phyloP scores from a whole-genome alignment of 2,329 filamentous ascomycete genomes.

The Pestalotiopsis sp. region DNA sequence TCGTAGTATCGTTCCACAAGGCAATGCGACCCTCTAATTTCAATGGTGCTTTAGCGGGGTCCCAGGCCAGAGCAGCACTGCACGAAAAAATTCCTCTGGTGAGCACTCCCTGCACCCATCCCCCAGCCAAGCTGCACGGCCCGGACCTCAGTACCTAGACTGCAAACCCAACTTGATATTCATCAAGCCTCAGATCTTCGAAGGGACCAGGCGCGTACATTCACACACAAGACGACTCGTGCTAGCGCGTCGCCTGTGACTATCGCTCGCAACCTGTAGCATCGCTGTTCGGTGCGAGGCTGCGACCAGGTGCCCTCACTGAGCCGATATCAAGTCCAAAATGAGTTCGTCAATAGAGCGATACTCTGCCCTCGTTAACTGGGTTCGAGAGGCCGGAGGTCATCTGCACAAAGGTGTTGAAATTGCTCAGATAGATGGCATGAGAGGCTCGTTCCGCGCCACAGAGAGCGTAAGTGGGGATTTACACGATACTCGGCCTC shows the following conservation, averaged over 20 bases:
- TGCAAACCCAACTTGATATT: not conserved
- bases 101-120: not conserved
- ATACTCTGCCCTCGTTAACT: conserved; percentile 43
- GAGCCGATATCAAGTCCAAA: too few species aligned
- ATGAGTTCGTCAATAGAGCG: conserved; percentile 25
- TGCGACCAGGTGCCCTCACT: not conserved
- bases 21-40: not conserved
- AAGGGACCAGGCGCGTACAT: not conserved
- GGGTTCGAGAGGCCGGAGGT: conserved; percentile 50
- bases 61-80: not conserved
- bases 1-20: not conserved
- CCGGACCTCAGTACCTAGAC: not conserved
- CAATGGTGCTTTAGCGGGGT: not conserved
- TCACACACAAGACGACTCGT: not conserved
- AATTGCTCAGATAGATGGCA: conserved; percentile 51
- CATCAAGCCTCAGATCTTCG: not conserved
- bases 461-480: conserved; percentile 23
- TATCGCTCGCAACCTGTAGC: not conserved
- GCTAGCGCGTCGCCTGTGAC: not conserved
- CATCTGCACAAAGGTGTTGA: conserved; percentile 52
- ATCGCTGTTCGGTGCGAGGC: not conserved
- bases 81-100: not conserved
- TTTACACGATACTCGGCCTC: not conserved
- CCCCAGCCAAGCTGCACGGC: not conserved
- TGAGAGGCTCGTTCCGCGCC: conserved; percentile 57